Base-by-base conservation (phyloP, 345 rosid genomes). In the Melaleuca alternifolia region DNA sequence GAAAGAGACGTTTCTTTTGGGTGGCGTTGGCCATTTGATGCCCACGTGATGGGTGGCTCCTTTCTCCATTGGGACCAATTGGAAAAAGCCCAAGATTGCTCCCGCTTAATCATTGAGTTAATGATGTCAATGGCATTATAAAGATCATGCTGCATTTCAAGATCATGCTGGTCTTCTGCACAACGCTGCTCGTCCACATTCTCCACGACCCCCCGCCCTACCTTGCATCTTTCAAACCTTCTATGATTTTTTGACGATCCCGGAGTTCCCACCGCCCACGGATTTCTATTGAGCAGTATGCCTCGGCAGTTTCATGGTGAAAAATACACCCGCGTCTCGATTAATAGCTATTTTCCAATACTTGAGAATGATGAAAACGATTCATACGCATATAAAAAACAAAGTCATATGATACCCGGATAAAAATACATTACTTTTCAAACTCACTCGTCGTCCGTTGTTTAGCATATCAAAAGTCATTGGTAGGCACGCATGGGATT, bases 221-320 rank as follows among this genome's bases (percentile, higher is more conserved):
- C 37, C 24, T 9, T 2, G 48, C 8, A 5, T 1, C 46, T 65
- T 18, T 33, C 79, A 9, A 20, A 18, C 24, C 7, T 71, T 20
- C 7, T 71, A 9, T 71, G 2, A 18, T 71, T 5, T 4, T 71
- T 18, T 0, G 0, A 37, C 14, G 10, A 71, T 71, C 4, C 2
- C 26, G 23, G 5, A 18, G 18, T 71, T 41, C 8, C 3, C 6
- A 71, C 7, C 13, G 0, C 6, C 0, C 13, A 37, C 0, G 18
- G 24, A 37, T 18, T 62, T 61, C 0, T 13, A 1, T 94, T 12
- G 0, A 62, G 33, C 3, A 5, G 14, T 28, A 30, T 8, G 16
- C 16, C 46, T 16, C 0, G 0, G 5, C 7, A 16, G 0, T 33
- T 65, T 7, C 11, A 0, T 9, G 9, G 5, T 2, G 16, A 16